phyloP scores from a whole-genome alignment of 2,329 filamentous ascomycete species.

The Fusarium udum region DNA sequence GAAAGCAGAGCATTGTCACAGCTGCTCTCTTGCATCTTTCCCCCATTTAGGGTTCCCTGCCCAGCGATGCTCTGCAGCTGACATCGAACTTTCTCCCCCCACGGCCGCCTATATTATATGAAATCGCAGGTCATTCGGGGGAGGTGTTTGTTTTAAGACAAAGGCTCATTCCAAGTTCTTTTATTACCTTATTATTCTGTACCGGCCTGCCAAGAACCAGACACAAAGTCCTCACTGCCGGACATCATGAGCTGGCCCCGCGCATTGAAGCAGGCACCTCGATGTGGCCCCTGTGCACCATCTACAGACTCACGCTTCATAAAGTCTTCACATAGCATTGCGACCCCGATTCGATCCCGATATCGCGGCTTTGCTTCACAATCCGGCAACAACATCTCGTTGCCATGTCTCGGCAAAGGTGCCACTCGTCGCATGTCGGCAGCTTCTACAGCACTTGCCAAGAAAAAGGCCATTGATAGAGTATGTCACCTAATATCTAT shows the following conservation, averaged over 20 bases:
- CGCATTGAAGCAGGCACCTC: slow-evolving; percentile 52
- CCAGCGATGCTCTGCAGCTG: slow-evolving; percentile 39
- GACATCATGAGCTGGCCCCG: slow-evolving; percentile 53
- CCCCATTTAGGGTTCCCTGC: neutral
- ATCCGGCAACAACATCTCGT: slow-evolving; percentile 4
- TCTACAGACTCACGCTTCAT: slow-evolving; percentile 5
- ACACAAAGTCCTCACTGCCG: slow-evolving; percentile 11
- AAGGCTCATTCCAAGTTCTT: slow-evolving; percentile 5
- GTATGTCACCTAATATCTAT: slow-evolving; percentile 31
- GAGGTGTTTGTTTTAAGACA: slow-evolving; percentile 10
- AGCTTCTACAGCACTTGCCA: slow-evolving; percentile 43
- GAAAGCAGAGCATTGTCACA: neutral
- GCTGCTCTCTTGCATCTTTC: neutral
- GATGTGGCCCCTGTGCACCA: slow-evolving; percentile 38
- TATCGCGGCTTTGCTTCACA: slow-evolving; percentile 27
- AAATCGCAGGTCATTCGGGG: slow-evolving; percentile 34
- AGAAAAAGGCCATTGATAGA: slow-evolving; percentile 47
- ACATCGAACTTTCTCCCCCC: slow-evolving; percentile 17
- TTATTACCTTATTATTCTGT: slow-evolving; percentile 8
- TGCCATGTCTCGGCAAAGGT: slow-evolving; percentile 21
- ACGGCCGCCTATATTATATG: slow-evolving; percentile 31
- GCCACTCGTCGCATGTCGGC: slow-evolving; percentile 44
- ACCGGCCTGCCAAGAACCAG: slow-evolving; percentile 1
- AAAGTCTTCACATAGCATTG: neutral
- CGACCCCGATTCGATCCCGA: slow-evolving; percentile 15